phyloP scores from a whole-genome alignment of 2,329 filamentous ascomycete genomes.

The Fragosphaeria purpurea region DNA sequence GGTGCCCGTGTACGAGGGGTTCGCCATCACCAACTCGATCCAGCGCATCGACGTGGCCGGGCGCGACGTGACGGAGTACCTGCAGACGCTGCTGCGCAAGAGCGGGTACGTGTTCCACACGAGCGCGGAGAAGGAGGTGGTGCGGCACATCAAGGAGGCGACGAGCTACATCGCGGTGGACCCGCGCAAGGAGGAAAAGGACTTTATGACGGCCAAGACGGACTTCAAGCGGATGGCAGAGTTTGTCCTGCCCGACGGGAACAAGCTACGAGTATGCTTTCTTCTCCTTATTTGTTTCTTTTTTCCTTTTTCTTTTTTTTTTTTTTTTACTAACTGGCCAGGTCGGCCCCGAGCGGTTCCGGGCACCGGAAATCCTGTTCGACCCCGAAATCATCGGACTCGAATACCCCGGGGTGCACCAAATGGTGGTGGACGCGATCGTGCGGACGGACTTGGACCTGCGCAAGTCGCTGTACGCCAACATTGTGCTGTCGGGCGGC shows the following conservation, averaged over 20 bases:
- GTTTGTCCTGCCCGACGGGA: conserved; percentile 84
- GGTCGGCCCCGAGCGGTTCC: conserved; percentile 88
- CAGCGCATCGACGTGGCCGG: conserved; percentile 92
- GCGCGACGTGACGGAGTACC: conserved; percentile 88
- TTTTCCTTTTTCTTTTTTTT: not conserved
- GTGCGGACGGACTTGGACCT: conserved; percentile 91
- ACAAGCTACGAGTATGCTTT: conserved; percentile 67
- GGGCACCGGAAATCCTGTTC: conserved; percentile 93
- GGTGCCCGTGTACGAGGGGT: conserved; percentile 95
- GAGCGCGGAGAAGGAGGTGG: conserved; percentile 98
- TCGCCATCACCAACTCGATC: conserved; percentile 93
- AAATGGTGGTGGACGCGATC: conserved; percentile 95
- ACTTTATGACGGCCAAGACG: conserved; percentile 74
- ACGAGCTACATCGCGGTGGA: conserved; percentile 85
- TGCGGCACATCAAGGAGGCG: conserved; percentile 92
- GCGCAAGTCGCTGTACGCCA: conserved; percentile 85
- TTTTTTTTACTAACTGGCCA: conserved; percentile 22
- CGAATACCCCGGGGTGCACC: conserved; percentile 93
- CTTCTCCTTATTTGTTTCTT: not conserved
- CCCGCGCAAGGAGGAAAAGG: conserved; percentile 90
- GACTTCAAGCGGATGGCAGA: conserved; percentile 72
- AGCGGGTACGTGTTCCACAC: conserved; percentile 93
- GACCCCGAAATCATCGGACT: conserved; percentile 94
- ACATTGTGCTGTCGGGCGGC: conserved; percentile 93
- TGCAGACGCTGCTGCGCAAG: conserved; percentile 85